Conservation (phyloP, 768 basidiomycete species). For the Auriscalpium orientale region DNA sequence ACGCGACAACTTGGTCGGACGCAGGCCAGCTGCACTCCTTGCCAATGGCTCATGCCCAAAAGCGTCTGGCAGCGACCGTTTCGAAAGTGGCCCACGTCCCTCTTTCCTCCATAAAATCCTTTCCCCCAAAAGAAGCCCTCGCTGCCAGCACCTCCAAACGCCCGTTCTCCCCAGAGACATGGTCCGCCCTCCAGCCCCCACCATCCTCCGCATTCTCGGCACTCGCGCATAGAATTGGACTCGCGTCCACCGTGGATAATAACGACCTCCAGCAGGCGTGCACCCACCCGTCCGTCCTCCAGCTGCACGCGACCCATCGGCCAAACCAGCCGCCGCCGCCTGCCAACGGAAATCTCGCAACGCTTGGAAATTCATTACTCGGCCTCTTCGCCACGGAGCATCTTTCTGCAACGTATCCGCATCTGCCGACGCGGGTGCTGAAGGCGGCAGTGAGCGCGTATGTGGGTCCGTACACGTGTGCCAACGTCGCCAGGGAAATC, state of each 20-base stretch:
- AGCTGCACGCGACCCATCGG: constrained; percentile 47
- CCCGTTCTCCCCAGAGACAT: constrained; percentile 54
- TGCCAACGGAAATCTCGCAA: constrained; percentile 70
- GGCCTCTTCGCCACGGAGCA: constrained; percentile 87
- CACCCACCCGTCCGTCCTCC: constrained; percentile 68
- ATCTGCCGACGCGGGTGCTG: constrained; percentile 84
- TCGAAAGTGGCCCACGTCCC: constrained; percentile 47
- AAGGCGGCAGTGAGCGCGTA: constrained; percentile 90
- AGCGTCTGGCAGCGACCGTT: constrained; percentile 42
- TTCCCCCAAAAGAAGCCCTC: constrained; percentile 56
- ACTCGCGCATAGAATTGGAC: constrained; percentile 70
- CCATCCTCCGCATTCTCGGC: constrained; percentile 66
- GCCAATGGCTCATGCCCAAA: constrained; percentile 53
- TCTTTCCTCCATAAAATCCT: constrained; percentile 42
- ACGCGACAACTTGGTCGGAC: neutral
- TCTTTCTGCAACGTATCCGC: constrained; percentile 73
- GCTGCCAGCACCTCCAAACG: constrained; percentile 15
- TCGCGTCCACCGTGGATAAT: constrained; percentile 46
- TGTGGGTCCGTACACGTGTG: constrained; percentile 80
- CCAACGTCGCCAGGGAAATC: constrained; percentile 79
- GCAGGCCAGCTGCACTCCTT: neutral
- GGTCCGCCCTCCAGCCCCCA: constrained; percentile 67
- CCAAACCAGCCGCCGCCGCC: constrained; percentile 45
- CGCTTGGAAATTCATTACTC: constrained; percentile 80
- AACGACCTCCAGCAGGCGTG: constrained; percentile 61